Evolutionary conservation across 768 basidiomycete genomes (phyloP).

Genomic region (Tulasnella sp.): DNA sequence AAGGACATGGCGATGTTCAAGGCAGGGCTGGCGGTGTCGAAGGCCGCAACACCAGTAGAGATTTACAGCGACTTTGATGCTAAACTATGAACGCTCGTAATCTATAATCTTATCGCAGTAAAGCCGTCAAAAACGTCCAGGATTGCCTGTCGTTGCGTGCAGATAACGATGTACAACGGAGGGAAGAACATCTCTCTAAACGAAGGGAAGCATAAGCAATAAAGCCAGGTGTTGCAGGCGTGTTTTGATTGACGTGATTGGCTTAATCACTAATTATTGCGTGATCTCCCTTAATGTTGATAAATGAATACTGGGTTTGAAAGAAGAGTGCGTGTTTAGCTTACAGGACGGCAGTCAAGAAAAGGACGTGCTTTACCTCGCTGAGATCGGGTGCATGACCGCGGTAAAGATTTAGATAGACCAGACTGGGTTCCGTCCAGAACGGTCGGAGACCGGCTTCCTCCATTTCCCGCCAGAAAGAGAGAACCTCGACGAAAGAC

Average conservation of each 20-base stretch:
- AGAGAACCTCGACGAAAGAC: constrained; percentile 7
- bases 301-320: constrained; percentile 10
- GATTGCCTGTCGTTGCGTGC: neutral
- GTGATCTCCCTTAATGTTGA: constrained; percentile 15
- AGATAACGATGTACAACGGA: neutral
- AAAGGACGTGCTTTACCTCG: constrained; percentile 3
- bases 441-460: constrained; percentile 14
- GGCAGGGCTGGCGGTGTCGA: constrained; percentile 40
- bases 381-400: constrained; percentile 7
- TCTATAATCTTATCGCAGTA: neutral
- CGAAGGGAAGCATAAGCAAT: neutral
- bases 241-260: neutral
- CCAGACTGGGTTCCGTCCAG: constrained; percentile 10
- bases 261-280: constrained; percentile 1
- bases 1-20: constrained; percentile 59
- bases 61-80: constrained; percentile 14
- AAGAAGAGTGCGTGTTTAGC: neutral
- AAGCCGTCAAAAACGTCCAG: neutral
- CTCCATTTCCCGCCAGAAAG: constrained; percentile 9
- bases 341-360: neutral
- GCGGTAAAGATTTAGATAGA: constrained; percentile 11
- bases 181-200: neutral
- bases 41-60: constrained; percentile 51
- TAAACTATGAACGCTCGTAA: constrained; percentile 7
- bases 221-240: neutral